phyloP scores from a whole-genome alignment of 106 monocot genomes.

The Dendrobium officinale region DNA sequence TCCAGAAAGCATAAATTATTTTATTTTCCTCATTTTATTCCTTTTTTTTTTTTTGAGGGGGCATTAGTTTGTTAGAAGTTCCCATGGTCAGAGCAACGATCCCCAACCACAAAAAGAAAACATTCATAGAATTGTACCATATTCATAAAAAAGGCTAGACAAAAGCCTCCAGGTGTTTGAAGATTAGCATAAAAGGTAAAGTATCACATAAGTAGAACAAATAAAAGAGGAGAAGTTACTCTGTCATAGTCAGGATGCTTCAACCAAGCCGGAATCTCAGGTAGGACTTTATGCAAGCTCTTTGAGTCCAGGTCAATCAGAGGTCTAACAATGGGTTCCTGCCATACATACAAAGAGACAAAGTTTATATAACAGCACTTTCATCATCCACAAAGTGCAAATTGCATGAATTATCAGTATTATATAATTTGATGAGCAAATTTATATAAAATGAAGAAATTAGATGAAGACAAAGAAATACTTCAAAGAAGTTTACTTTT shows the following conservation, averaged over 20 bases:
- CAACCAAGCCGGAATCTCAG: slow-evolving; percentile 72
- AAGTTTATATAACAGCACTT: background rate
- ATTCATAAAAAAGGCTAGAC: background rate
- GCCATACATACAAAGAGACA: slow-evolving; percentile 6
- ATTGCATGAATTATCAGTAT: background rate
- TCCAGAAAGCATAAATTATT: no score
- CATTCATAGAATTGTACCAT: background rate
- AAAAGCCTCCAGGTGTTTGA: no score
- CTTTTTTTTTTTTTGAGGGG: no score
- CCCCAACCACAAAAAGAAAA: background rate
- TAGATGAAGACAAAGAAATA: background rate
- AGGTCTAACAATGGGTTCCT: slow-evolving; percentile 52
- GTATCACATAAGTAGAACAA: background rate
- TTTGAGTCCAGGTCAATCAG: slow-evolving; percentile 61
- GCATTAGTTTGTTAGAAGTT: no score
- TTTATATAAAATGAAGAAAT: background rate
- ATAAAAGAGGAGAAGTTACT: slow-evolving; percentile 23
- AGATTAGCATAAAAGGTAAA: background rate
- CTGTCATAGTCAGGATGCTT: slow-evolving; percentile 81
- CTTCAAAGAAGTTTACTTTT: background rate
- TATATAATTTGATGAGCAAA: background rate
- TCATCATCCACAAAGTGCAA: background rate
- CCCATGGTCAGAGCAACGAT: no score
- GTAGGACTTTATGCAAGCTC: slow-evolving; percentile 34
- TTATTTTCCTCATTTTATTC: no score